Conservation (phyloP, 176 grass and related monocot genomes). For the Tillandsia fasciculata region DNA sequence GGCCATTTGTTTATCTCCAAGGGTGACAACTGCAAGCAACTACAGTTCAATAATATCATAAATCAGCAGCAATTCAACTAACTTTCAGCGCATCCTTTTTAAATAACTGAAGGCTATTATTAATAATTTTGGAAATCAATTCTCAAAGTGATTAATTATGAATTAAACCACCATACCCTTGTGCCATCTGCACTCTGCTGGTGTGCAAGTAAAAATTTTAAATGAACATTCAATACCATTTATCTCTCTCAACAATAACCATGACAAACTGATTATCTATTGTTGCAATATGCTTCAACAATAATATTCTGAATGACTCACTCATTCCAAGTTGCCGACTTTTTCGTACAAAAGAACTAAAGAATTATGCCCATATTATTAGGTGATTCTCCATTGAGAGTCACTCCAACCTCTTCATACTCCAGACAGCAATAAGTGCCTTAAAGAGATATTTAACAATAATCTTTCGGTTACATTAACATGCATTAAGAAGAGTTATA, state of each 20-base stretch:
- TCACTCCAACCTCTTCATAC: too few relatives aligned
- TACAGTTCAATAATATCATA: slow-evolving; percentile 16
- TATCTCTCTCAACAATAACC: not conserved
- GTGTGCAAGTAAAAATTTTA: not conserved
- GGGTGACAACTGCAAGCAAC: slow-evolving; percentile 87
- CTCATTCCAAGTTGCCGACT: not conserved
- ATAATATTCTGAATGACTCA: not conserved
- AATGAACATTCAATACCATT: not conserved
- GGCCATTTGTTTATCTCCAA: slow-evolving; percentile 97
- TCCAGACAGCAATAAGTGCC: too few relatives aligned
- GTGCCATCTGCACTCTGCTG: not conserved
- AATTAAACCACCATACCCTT: not conserved
- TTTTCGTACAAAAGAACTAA: not conserved
- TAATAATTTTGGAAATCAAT: not conserved
- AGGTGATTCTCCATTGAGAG: too few relatives aligned
- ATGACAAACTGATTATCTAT: not conserved
- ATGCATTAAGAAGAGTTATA: too few relatives aligned
- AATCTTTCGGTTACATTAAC: too few relatives aligned
- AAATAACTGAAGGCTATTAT: not conserved
- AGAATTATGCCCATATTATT: too few relatives aligned
- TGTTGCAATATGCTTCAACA: not conserved
- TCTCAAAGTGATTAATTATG: not conserved
- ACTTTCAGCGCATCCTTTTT: not conserved
- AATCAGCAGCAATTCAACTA: not conserved
- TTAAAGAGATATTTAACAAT: too few relatives aligned